phyloP scores from a whole-genome alignment of 1,284 basidiomycete genomes.

The Ganoderma resinaceum region DNA sequence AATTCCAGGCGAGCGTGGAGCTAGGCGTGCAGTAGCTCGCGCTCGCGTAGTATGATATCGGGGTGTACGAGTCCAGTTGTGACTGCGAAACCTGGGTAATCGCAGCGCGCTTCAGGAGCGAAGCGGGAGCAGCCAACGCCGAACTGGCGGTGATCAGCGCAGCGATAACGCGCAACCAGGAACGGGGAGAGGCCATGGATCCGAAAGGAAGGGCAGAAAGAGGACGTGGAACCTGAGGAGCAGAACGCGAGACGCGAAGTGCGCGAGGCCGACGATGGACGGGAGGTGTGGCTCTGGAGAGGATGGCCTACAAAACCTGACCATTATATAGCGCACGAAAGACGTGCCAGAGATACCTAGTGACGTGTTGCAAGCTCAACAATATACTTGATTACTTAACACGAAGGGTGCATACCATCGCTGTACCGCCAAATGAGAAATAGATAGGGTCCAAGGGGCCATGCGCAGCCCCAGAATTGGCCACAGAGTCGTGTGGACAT shows the following conservation, averaged over 20 bases:
- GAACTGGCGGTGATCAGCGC: slow-evolving; percentile 39
- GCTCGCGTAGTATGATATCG: slow-evolving; percentile 62
- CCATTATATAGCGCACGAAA: neutral
- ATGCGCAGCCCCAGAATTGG: neutral
- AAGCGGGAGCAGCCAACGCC: slow-evolving; percentile 28
- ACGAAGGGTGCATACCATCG: neutral
- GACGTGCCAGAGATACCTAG: neutral
- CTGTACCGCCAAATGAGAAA: neutral
- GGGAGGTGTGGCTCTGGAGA: neutral
- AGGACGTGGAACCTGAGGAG: neutral
- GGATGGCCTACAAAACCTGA: neutral
- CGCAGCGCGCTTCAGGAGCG: slow-evolving; percentile 28
- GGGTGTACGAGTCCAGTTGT: slow-evolving; percentile 55
- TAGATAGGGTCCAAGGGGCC: neutral
- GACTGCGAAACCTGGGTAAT: slow-evolving; percentile 49
- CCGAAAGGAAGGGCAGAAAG: neutral
- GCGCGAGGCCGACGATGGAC: neutral
- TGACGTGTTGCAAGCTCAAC: neutral
- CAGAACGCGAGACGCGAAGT: neutral
- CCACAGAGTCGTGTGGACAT: neutral
- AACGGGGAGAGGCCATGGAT: neutral
- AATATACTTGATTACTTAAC: neutral
- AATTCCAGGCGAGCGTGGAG: slow-evolving; percentile 58
- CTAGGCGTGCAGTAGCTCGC: slow-evolving; percentile 59
- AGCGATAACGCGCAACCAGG: neutral